phyloP scores from a whole-genome alignment of 495 filamentous ascomycete species.

The Lophiotrema nucula region DNA sequence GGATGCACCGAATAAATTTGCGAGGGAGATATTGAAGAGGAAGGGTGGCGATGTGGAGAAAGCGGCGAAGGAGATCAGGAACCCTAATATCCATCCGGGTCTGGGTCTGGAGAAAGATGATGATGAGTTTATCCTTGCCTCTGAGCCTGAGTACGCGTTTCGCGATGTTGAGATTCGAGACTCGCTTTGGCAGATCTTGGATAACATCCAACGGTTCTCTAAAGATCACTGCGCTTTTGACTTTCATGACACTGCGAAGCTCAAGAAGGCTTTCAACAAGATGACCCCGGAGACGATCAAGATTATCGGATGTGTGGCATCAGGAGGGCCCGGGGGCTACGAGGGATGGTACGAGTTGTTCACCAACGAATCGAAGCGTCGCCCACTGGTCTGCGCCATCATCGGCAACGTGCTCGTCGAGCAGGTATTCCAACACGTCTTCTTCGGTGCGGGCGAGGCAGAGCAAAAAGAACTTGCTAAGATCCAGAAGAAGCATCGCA shows the following conservation, averaged over 20 bases:
- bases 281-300: conserved; percentile 13
- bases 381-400: conserved; percentile 18
- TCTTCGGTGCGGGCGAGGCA: conserved; percentile 19
- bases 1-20: no score
- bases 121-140: not conserved
- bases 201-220: conserved; percentile 10
- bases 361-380: not conserved
- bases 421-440: conserved; percentile 18
- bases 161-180: conserved; percentile 26
- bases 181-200: conserved; percentile 19
- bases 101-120: not conserved
- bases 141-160: conserved; percentile 20
- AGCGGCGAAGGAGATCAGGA: not conserved
- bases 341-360: conserved; percentile 26
- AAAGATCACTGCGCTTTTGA: conserved; percentile 5
- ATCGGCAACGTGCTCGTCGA: conserved; percentile 29
- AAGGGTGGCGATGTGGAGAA: not conserved
- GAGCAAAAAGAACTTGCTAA: not conserved
- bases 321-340: conserved; percentile 21
- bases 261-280: not conserved
- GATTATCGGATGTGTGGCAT: conserved; percentile 22
- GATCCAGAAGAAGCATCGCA: conserved; percentile 4
- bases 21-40: not conserved
- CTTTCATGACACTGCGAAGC: not conserved
- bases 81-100: not conserved